Evolutionary conservation across 2,329 filamentous ascomycete genomes (phyloP), one percentile per base, ranked within the genome.

Genomic region (Colletotrichum chlorophyti): DNA sequence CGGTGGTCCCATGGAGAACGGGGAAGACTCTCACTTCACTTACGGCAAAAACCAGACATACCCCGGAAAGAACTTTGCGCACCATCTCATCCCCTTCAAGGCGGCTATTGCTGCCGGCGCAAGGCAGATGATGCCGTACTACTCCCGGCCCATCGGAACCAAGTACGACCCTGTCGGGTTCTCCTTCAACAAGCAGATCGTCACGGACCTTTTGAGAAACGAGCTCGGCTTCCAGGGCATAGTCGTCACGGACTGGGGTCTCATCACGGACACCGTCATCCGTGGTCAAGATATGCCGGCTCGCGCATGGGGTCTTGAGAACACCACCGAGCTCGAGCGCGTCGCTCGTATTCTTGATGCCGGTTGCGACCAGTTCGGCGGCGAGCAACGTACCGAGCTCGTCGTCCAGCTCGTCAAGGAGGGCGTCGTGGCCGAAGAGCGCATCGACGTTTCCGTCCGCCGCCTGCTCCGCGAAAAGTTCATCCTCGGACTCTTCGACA

Each of bases 21-120:
- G 81, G 17, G 78, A 83, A 42, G 81, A 83, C 63, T 76, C 78
- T 14, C 81, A 83, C 52, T 83, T 83, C 59, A 66, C 67, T 1
- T 82, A 82, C 53, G 81, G 81, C 27, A 80, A 81, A 65, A 80
- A 83, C 51, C 70, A 75, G 57, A 76, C 76, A 0, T 84, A 83
- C 45, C 81, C 80, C 0, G 81, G 80, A 1, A 65, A 76, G 34
- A 82, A 83, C 58, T 70, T 80, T 9, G 78, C 82, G 1, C 72
- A 83, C 53, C 79, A 83, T 54, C 68, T 83, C 12, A 76, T 75
- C 15, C 79, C 80, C 1, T 83, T 83, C 70, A 77, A 73, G 41
- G 79, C 77, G 0, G 79, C 80, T 8, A 79, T 82, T 32, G 75
- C 73, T 2, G 79, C 77, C 2, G 79, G 79, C 14, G 74, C 79